Evolutionary conservation across 805 yeast species (phyloP), one percentile per base, ranked within the genome.

Genomic region (Yamadazyma laniorum): DNA sequence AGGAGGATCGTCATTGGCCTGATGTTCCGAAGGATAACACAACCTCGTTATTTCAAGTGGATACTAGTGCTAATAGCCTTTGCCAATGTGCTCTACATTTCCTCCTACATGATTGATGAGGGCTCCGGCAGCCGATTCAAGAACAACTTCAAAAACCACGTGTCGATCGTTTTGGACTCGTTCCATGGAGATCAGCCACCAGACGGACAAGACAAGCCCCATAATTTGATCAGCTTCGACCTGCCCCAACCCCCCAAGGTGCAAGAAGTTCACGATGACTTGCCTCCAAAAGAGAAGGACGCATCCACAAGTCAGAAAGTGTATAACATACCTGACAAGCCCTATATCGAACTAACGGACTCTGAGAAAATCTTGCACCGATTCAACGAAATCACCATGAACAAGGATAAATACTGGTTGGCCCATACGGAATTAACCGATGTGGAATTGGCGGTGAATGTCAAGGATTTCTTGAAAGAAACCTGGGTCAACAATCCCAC

Each of bases 341-440:
- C 52, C 12, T 52, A 46, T 25, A 38, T 40, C 2, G 40, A 52
- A 25, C 42, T 53, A 18, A 34, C 45, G 12, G 49, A 45, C 25
- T 21, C 29, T 1, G 50, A 53, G 15, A 42, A 49, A 26, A 45
- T 56, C 14, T 42, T 45, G 15, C 44, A 45, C 25, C 44, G 44
- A 25, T 36, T 56, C 11, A 56, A 56, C 28, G 51, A 52, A 34
- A 43, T 55, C 25, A 42, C 53, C 16, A 5, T 21, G 14, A 45
- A 59, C 22, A 51, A 50, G 22, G 46, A 51, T 2, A 49, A 54
- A 25, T 55, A 52, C 34, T 59, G 63, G 63, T 36, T 52, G 9
- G 59, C 55, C 2, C 55, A 59, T 31, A 53, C 58, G 12, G 56
- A 51, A 22, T 43, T 60, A 25, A 44, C 52, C 14, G 54, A 56